Conservation (phyloP, 768 basidiomycete species). For the Suillus occidentalis region DNA sequence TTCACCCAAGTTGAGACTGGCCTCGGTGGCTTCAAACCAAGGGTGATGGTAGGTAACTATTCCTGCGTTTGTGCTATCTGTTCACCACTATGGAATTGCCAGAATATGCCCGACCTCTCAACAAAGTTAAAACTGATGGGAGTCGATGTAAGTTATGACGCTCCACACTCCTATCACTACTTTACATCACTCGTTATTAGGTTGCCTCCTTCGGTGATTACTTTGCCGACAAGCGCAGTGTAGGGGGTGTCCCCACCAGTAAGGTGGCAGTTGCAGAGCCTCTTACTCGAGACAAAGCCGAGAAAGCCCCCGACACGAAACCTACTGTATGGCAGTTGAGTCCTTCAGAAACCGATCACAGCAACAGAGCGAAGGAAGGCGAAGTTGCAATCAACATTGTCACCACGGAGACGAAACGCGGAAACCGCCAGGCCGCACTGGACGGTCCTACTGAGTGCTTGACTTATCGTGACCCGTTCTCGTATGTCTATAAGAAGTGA, state of each 20-base stretch:
- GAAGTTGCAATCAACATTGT: constrained; percentile 5
- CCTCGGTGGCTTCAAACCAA: constrained; percentile 38
- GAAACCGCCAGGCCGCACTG: constrained; percentile 19
- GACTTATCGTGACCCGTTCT: constrained; percentile 71
- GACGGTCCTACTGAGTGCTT: constrained; percentile 55
- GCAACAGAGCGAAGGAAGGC: not conserved
- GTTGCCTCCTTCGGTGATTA: constrained; percentile 74
- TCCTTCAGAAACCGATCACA: not conserved
- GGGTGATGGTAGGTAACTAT: constrained; percentile 40
- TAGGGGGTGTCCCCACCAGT: constrained; percentile 10
- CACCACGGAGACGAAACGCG: not conserved
- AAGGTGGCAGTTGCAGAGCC: constrained; percentile 8
- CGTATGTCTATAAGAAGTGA: constrained; percentile 67
- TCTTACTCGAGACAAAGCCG: not conserved
- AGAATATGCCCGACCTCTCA: constrained; percentile 64
- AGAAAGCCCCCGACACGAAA: not conserved
- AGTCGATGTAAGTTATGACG: constrained; percentile 42
- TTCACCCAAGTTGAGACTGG: constrained; percentile 53
- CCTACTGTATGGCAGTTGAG: constrained; percentile 16
- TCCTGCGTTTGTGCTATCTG: not conserved
- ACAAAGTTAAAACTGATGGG: constrained; percentile 66
- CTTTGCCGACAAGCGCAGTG: constrained; percentile 54
- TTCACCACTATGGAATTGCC: constrained; percentile 2
- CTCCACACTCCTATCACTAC: not conserved
- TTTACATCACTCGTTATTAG: constrained; percentile 17